Base-by-base conservation (phyloP, 169 alveolate species). In the Cyclospora cayetanensis region DNA sequence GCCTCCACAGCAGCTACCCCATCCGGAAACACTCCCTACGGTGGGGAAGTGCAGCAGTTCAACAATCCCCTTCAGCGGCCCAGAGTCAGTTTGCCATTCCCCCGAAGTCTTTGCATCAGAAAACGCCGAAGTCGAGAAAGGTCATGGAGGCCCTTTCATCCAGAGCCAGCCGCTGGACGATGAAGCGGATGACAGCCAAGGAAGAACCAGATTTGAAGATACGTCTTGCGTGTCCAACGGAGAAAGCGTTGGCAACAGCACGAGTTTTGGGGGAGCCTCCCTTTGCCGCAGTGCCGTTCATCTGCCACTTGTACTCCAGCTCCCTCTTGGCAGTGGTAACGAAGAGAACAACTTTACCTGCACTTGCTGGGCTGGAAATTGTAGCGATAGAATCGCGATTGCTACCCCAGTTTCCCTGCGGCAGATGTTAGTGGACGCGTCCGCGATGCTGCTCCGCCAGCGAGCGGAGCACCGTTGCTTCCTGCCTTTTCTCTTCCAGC, bases 401-500 rank as follows among this genome's bases (percentile, higher is more conserved):
- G 63, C 89, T 12, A 79, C 72, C 29, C 89, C 89, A 15, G 29
- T 34, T 4, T 12, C 53, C 4, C 72, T 79, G 72, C 89, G 89
- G 50, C 52, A 31, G 20, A 50, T 46, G 89, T 37, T 50, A 35
- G 89, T 50, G 50, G 89, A 79, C 43, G 74, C 89, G 15, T 79
- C 72, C 0, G 89, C 89, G 20, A 39, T 50, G 74, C 72, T 79
- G 89, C 72, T 79, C 52, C 89, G 74, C 53, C 74, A 31, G 53
- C 68, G 89, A 12, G 89, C 89, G 25, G 89, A 79, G 27, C 52
- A 79, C 34, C 50, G 72, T 1, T 79, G 89, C 25, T 79, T 79
- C 37, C 39, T 79, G 74, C 89, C 89, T 4, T 79, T 79, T 25
- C 89, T 79, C 37, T 79, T 79, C 52, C 89, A 79, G 89, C 89